These are phyloP conservation scores for Setaria italica DNA, from an alignment of 202 grass and related monocot species.

Conservation along the genomic window DNA sequence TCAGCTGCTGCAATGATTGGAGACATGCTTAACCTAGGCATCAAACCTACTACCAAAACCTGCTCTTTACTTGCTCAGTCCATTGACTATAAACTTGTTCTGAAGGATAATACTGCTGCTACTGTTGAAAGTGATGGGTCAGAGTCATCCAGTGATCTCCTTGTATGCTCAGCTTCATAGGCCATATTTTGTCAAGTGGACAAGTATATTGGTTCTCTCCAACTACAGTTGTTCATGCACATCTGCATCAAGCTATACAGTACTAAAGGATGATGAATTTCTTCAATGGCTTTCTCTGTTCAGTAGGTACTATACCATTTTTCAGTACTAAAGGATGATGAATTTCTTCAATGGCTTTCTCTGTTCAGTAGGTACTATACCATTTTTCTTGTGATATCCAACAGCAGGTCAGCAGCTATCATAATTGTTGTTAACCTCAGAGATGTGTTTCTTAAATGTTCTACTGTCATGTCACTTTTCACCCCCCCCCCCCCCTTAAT, in stretches of 20 bases:
- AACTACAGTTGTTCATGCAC: slow-evolving; percentile 23
- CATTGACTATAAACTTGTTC: slow-evolving; percentile 33
- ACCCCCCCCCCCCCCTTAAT: not conserved
- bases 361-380: slow-evolving; percentile 31
- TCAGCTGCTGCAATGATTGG: slow-evolving; percentile 53
- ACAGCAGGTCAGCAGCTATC: not conserved
- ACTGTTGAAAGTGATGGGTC: slow-evolving; percentile 51
- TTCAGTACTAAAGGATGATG: slow-evolving; percentile 31
- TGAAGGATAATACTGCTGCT: slow-evolving; percentile 39
- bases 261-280: slow-evolving; percentile 31
- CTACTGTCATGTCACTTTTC: slow-evolving; percentile 2
- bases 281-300: slow-evolving; percentile 6
- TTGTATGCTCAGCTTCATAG: slow-evolving; percentile 69
- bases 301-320: slow-evolving; percentile 40
- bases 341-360: slow-evolving; percentile 17
- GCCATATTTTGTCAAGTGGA: slow-evolving; percentile 25
- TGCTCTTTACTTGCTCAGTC: slow-evolving; percentile 54
- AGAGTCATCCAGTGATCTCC: slow-evolving; percentile 62
- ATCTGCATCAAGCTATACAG: slow-evolving; percentile 35
- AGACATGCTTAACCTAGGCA: slow-evolving; percentile 72
- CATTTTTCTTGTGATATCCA: slow-evolving; percentile 36
- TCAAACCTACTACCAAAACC: slow-evolving; percentile 58
- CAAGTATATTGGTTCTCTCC: slow-evolving; percentile 20
- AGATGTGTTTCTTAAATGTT: slow-evolving; percentile 15
- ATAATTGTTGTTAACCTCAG: slow-evolving; percentile 13